Percentiles rank a stretch among this genome's conserved stretches.
These are phyloP conservation scores for Zoysia japonica DNA, from an alignment of 176 grass and related monocot species.

Conservation along the genomic window DNA sequence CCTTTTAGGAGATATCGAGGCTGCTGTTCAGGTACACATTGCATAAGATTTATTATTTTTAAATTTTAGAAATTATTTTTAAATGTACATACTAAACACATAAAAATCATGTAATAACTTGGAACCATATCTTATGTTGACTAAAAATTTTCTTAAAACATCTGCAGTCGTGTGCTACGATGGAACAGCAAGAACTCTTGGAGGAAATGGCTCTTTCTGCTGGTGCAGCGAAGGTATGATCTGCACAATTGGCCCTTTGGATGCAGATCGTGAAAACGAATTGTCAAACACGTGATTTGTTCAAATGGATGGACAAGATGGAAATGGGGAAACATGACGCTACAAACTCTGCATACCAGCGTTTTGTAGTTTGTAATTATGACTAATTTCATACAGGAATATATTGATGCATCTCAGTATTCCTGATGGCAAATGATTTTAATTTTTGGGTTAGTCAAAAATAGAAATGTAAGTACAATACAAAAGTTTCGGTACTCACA, in stretches of 20 bases:
- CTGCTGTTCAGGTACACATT: conserved; percentile 67
- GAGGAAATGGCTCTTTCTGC: conserved; percentile 76
- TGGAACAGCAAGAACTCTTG: conserved; percentile 94
- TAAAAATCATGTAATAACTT: background rate
- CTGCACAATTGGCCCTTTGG: background rate
- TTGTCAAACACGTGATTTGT: background rate
- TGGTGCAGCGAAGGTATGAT: conserved; percentile 32
- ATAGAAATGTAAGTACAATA: conserved; percentile 15
- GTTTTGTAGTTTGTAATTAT: conserved; percentile 17
- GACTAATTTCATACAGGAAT: conserved; percentile 1
- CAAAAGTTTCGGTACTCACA: background rate
- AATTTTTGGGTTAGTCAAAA: conserved; percentile 30
- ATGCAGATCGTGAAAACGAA: background rate
- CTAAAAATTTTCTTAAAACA: conserved; percentile 9
- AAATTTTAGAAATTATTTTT: conserved; percentile 4
- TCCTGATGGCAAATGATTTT: conserved; percentile 25
- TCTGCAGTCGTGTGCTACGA: conserved; percentile 57
- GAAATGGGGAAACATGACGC: conserved; percentile 12
- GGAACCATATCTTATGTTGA: background rate
- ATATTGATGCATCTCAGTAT: conserved; percentile 7
- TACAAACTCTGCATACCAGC: background rate
- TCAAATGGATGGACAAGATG: conserved; percentile 10
- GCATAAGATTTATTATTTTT: conserved; percentile 9
- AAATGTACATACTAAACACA: background rate
- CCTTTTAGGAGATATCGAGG: conserved; percentile 82